These are phyloP conservation scores for Macadamia integrifolia DNA, from an alignment of 164 flowering plant species.

Conservation along the genomic window DNA sequence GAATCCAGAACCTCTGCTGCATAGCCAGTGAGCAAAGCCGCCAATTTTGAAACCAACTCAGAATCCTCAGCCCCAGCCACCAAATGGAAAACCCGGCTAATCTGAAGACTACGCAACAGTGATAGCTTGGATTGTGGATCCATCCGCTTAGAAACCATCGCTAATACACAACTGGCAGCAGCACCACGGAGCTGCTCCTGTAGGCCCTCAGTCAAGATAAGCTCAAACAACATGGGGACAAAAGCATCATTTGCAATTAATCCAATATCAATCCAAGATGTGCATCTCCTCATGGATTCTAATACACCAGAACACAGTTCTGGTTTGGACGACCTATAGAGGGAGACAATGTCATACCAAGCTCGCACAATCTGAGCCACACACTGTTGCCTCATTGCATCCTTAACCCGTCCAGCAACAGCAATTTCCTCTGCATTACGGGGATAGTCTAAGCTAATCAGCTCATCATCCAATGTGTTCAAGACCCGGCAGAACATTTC, in stretches of 20 bases:
- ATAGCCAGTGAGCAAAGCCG: slow-evolving; percentile 70
- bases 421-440: slow-evolving; percentile 55
- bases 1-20: slow-evolving; percentile 81
- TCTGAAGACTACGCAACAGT: slow-evolving; percentile 64
- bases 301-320: slow-evolving; percentile 61
- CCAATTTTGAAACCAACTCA: slow-evolving; percentile 56
- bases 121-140: slow-evolving; percentile 64
- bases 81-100: slow-evolving; percentile 67
- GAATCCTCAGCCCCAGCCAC: slow-evolving; percentile 58
- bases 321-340: slow-evolving; percentile 62
- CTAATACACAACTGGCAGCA: slow-evolving; percentile 68
- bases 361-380: slow-evolving; percentile 75
- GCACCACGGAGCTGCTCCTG: slow-evolving; percentile 69
- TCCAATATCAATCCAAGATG: slow-evolving; percentile 94
- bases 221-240: slow-evolving; percentile 68
- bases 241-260: slow-evolving; percentile 72
- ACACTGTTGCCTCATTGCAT: slow-evolving; percentile 96
- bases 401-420: slow-evolving; percentile 66
- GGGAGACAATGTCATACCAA: slow-evolving; percentile 73
- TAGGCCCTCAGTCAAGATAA: slow-evolving; percentile 57
- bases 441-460: slow-evolving; percentile 83
- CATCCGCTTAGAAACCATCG: slow-evolving; percentile 83
- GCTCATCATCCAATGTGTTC: slow-evolving; percentile 82
- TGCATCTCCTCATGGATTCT: slow-evolving; percentile 71
- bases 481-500: slow-evolving; percentile 92